phyloP scores from a whole-genome alignment of 164 flowering plant species.

The Stephania japonica region DNA sequence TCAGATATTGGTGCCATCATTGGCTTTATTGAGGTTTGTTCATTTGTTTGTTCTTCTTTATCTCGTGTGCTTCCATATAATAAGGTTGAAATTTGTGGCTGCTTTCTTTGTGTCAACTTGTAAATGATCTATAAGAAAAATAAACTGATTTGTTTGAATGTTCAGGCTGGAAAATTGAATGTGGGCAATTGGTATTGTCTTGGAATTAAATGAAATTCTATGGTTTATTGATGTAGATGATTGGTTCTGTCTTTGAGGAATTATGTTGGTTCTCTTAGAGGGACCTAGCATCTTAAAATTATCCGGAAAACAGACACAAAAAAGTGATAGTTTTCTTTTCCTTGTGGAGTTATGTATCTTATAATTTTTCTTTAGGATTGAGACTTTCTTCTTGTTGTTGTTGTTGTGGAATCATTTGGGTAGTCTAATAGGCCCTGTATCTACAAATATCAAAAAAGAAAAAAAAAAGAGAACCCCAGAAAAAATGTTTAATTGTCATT shows the following conservation, averaged over 20 bases:
- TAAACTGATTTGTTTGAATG: background rate
- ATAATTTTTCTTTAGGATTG: too few species aligned
- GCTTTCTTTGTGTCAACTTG: background rate
- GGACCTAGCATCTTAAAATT: background rate
- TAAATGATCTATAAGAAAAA: background rate
- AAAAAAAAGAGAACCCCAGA: too few species aligned
- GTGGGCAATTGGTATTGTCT: background rate
- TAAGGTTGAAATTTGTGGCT: background rate
- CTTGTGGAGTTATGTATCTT: too few species aligned
- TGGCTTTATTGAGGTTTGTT: constrained; percentile 56
- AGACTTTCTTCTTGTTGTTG: too few species aligned
- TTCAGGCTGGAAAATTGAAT: background rate
- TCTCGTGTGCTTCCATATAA: background rate
- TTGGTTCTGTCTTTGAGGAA: too few species aligned
- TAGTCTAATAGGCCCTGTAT: too few species aligned
- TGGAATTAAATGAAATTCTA: background rate
- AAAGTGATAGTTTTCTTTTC: too few species aligned
- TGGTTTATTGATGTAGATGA: background rate
- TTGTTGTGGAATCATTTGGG: too few species aligned
- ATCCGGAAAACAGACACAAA: too few species aligned
- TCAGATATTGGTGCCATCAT: constrained; percentile 41
- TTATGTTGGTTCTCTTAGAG: background rate
- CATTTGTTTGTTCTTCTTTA: too few species aligned
- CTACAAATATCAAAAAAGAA: too few species aligned
- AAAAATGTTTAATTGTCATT: too few species aligned